Conservation (phyloP, 2,329 filamentous ascomycete genomes). For the Talaromyces rugulosus region DNA sequence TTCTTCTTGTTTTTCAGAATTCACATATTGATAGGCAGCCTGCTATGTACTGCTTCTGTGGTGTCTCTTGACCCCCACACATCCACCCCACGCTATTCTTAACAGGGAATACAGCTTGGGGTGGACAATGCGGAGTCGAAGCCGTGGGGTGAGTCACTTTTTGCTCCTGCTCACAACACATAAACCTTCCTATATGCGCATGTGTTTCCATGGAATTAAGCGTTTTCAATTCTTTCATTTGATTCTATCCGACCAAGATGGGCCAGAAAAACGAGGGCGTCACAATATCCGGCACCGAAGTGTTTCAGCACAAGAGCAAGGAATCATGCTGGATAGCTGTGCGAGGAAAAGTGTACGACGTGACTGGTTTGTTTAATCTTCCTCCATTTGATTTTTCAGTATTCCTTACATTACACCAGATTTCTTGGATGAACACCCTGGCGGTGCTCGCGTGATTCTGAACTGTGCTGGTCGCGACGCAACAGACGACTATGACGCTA, state of each 20-base stretch:
- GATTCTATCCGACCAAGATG: neutral
- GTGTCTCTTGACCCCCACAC: neutral
- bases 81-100: neutral
- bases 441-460: constrained; percentile 30
- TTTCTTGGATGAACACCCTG: constrained; percentile 30
- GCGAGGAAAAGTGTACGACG: constrained; percentile 50
- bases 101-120: neutral
- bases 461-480: constrained; percentile 32
- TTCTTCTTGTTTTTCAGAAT: neutral
- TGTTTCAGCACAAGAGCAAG: constrained; percentile 46
- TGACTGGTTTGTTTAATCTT: constrained; percentile 31
- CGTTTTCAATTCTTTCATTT: neutral
- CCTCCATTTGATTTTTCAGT: neutral
- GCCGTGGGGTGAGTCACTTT: neutral
- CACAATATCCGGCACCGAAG: constrained; percentile 31
- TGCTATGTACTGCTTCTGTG: neutral
- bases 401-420: constrained; percentile 15
- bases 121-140: neutral
- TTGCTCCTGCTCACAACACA: neutral
- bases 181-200: neutral
- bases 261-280: neutral
- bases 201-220: neutral
- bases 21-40: neutral
- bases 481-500: constrained; percentile 31
- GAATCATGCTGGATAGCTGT: constrained; percentile 52